Base-by-base conservation (phyloP, 768 basidiomycete genomes). In the Termitomyces sp. region DNA sequence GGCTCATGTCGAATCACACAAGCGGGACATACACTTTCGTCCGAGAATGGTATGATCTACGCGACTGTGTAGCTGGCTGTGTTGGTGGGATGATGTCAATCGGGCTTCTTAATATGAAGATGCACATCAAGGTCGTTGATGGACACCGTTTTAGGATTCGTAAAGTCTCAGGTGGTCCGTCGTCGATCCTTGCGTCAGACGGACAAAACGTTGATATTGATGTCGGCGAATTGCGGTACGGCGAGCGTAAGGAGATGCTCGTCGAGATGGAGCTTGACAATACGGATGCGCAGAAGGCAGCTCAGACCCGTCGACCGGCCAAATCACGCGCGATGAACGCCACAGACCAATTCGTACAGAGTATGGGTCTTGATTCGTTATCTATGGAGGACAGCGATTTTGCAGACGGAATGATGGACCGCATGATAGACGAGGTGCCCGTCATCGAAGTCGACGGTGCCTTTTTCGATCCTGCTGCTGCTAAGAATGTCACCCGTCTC, bases 1-100 rank as follows among this genome's bases (percentile, higher is more conserved):
- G 97, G 97, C 85, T 98, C 46, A 95, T 99, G 81, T 98, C 95
- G 10, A 98, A 98, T 70, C 94, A 98, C 70, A 98, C 97, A 3
- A 85, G 85, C 61, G 97, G 97, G 26, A 97, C 94, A 30, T 98
- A 98, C 74, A 98, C 95, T 4, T 99, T 97, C 64, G 94, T 98
- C 59, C 91, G 91, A 72, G 96, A 97, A 67, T 98, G 95, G 90
- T 95, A 98, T 68, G 92, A 98, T 69, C 84, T 98, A 31, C 86
- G 91, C 23, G 86, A 89, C 64, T 90, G 94, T 60, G 80, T 99
- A 33, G 93, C 95, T 5, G 97, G 97, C 5, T 94, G 93, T 66
- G 80, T 98, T 15, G 97, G 96, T 5, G 96, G 95, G 1, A 89
- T 98, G 85, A 90, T 98, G 87, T 92, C 90, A 30, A 94, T 98